Base-by-base conservation (phyloP, 768 basidiomycete genomes). In the Boletus subcaerulescens region DNA sequence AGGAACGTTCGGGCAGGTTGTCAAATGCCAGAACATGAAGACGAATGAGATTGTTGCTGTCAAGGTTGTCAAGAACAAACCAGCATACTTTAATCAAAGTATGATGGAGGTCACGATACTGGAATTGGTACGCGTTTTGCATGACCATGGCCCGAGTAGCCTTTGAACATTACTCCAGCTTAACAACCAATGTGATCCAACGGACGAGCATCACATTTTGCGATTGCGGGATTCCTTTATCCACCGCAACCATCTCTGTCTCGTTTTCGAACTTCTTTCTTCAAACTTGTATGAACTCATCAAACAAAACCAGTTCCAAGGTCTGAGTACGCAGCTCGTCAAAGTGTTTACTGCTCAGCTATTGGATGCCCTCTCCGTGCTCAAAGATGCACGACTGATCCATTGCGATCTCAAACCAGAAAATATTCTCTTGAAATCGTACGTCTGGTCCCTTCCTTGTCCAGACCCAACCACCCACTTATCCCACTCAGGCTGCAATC, bases 91-190 rank as follows among this genome's bases (percentile, higher is more conserved):
- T 73, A 98, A 98, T 68, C 97, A 99, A 74, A 93, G 90, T 72
- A 98, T 97, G 91, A 99, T 99, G 97, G 97, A 99, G 73, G 96
- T 98, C 26, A 97, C 94, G 2, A 98, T 99, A 57, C 78, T 99
- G 43, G 93, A 98, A 70, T 76, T 98, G 74, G 95, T 95, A 52
- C 57, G 91, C 80, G 8, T 18, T 41, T 51, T n/a, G n/a, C 53
- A 46, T 44, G 6, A 13, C 35, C 29, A n/a, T n/a, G n/a, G 14
- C 4, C 13, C 22, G 26, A 8, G 6, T 31, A 44, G 4, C 44
- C 17, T 17, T 45, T 58, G 50, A 57, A 52, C 48, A 6, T 56
- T 55, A 9, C 38, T 31, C n/a, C 40, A 98, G 94, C 80, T 99
- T 54, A 99, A 99, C 78, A 92, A 89, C 72, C 84, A 85, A 56